Evolutionary conservation across 2,329 filamentous ascomycete species (phyloP).

Genomic region (Hypoxylon sp.): DNA sequence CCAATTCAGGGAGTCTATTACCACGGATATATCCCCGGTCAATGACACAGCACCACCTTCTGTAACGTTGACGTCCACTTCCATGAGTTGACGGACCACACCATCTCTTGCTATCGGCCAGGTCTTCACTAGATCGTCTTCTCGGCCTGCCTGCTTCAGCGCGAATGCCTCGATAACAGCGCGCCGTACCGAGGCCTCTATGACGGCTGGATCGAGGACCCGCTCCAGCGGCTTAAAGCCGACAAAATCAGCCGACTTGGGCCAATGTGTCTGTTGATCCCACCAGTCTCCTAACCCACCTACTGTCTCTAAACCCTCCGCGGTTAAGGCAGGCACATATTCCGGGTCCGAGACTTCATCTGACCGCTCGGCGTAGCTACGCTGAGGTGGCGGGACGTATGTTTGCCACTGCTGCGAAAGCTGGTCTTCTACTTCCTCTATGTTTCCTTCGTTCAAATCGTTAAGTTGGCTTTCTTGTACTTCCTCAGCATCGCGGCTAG

Average conservation of each 20-base stretch:
- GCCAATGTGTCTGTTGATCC: constrained; percentile 68
- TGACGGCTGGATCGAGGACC: constrained; percentile 60
- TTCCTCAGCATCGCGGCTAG: constrained; percentile 6
- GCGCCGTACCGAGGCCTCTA: constrained; percentile 65
- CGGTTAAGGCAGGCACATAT: constrained; percentile 65
- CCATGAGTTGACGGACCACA: constrained; percentile 56
- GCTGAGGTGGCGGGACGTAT: constrained; percentile 45
- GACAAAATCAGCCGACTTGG: constrained; percentile 60
- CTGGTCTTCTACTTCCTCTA: constrained; percentile 11
- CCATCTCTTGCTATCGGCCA: constrained; percentile 52
- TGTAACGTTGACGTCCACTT: constrained; percentile 57
- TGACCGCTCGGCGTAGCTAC: constrained; percentile 50
- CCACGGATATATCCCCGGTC: constrained; percentile 55
- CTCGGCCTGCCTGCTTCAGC: constrained; percentile 56
- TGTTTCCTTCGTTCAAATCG: constrained; percentile 10
- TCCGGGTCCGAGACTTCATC: constrained; percentile 53
- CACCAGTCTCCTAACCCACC: constrained; percentile 67
- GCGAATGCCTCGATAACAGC: constrained; percentile 68
- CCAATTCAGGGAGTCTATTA: constrained; percentile 55
- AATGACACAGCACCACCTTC: constrained; percentile 60
- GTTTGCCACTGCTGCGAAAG: constrained; percentile 4
- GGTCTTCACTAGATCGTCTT: constrained; percentile 43
- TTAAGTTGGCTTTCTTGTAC: constrained; percentile 11
- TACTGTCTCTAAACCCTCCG: constrained; percentile 63
- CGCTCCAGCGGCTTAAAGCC: constrained; percentile 60